A percentile compares a stretch with the other conserved stretches of the same genome.
Conservation (phyloP, 805 yeast genomes). For the Yamadazyma paraphyllophila region DNA sequence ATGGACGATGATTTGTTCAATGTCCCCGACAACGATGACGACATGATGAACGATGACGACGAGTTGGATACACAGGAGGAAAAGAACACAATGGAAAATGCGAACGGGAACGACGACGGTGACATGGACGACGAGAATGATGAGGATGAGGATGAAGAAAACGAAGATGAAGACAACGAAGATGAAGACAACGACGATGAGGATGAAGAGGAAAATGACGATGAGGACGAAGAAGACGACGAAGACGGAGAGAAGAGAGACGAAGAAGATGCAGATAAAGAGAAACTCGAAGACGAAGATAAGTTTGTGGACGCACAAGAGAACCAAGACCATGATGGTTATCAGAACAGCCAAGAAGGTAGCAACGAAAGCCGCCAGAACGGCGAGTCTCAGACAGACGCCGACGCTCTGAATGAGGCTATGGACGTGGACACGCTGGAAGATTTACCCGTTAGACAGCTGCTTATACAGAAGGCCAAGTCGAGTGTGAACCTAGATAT, state of each 20-base stretch:
- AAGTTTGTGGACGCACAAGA: slow-evolving; percentile 12
- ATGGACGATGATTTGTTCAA: slow-evolving; percentile 30
- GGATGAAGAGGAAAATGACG: slow-evolving; percentile 14
- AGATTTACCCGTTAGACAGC: slow-evolving; percentile 20
- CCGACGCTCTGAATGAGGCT: not conserved
- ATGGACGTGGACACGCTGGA: slow-evolving; percentile 5
- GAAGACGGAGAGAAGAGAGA: slow-evolving; percentile 18
- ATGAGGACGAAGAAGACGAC: slow-evolving; percentile 15
- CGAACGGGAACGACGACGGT: slow-evolving; percentile 18
- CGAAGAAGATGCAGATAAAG: slow-evolving; percentile 16
- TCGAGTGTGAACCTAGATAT: slow-evolving; percentile 62
- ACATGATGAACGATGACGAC: slow-evolving; percentile 12
- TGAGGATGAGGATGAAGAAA: slow-evolving; percentile 18
- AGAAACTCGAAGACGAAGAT: slow-evolving; percentile 17
- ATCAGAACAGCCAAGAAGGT: slow-evolving; percentile 4
- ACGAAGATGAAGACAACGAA: slow-evolving; percentile 16
- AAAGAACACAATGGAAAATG: slow-evolving; percentile 12
- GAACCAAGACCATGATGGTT: not conserved
- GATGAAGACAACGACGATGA: slow-evolving; percentile 19
- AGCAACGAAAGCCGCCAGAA: slow-evolving; percentile 18
- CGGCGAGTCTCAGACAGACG: slow-evolving; percentile 2
- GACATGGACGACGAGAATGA: slow-evolving; percentile 20
- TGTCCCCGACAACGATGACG: slow-evolving; percentile 14
- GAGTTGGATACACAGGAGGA: slow-evolving; percentile 17
- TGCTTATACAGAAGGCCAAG: slow-evolving; percentile 43